Conservation (phyloP, 106 monocot species). For the Platanthera zijinensis region DNA sequence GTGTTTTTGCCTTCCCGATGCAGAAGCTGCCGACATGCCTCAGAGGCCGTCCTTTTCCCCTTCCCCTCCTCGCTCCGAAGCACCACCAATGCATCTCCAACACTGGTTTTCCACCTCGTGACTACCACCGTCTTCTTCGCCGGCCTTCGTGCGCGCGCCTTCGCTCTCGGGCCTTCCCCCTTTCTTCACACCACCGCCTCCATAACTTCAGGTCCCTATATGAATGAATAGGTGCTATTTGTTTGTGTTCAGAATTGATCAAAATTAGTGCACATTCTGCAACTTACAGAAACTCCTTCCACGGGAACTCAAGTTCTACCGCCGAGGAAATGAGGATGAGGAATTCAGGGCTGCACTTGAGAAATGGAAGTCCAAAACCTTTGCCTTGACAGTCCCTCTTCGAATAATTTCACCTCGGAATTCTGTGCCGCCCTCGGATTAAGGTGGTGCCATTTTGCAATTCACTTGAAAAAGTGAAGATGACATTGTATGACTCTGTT, state of each 20-base stretch:
- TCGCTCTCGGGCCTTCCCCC: not conserved
- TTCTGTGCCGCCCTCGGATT: conserved; percentile 81
- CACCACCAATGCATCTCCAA: not conserved
- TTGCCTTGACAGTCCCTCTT: conserved; percentile 72
- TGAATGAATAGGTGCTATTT: not conserved
- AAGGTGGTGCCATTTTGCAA: conserved; percentile 33
- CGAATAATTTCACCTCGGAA: conserved; percentile 65
- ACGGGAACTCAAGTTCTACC: conserved; percentile 7
- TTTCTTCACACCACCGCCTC: conserved; percentile 2
- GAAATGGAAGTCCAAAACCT: conserved; percentile 76
- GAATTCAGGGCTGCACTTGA: conserved; percentile 58
- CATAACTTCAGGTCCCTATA: conserved; percentile 8
- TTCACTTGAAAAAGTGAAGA: not conserved
- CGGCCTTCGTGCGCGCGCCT: conserved; percentile 24
- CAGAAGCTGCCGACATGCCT: not conserved
- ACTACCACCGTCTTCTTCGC: conserved; percentile 24
- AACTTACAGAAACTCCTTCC: conserved; percentile 7
- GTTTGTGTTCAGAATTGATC: not conserved
- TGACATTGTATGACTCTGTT: not conserved
- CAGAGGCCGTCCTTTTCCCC: not conserved
- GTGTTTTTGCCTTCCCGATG: not conserved
- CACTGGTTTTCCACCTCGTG: conserved; percentile 25
- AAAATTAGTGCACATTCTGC: not conserved
- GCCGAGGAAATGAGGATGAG: conserved; percentile 29
- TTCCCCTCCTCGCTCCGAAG: not conserved